Conservation (phyloP, 2,329 filamentous ascomycete species). For the Aspergillus quadrilineatus region DNA sequence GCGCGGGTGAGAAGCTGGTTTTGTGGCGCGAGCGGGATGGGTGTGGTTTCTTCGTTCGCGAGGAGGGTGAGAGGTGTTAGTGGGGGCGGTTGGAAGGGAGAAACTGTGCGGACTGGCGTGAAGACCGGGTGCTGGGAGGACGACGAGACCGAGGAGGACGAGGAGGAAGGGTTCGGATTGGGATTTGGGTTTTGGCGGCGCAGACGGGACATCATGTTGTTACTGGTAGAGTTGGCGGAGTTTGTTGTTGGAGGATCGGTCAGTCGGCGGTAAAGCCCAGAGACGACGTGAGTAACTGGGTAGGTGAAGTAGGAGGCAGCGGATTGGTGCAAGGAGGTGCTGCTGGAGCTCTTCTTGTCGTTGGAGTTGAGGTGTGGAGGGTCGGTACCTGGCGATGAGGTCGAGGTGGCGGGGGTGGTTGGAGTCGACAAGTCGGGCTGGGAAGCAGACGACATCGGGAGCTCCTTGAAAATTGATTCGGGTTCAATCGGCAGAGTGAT, state of each 20-base stretch:
- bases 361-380: constrained; percentile 9
- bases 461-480: neutral
- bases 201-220: constrained; percentile 18
- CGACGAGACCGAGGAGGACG: constrained; percentile 48
- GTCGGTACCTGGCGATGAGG: constrained; percentile 23
- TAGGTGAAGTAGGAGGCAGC: constrained; percentile 51
- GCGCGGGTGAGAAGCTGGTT: constrained; percentile 63
- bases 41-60: constrained; percentile 55
- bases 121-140: constrained; percentile 36
- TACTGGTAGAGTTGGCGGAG: constrained; percentile 13
- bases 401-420: constrained; percentile 10
- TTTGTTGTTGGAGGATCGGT: constrained; percentile 39
- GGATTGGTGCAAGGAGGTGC: constrained; percentile 33
- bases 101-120: constrained; percentile 59
- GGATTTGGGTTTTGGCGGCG: constrained; percentile 8
- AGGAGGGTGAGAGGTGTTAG: constrained; percentile 74
- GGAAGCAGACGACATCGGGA: constrained; percentile 16
- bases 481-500: constrained; percentile 8
- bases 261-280: constrained; percentile 68
- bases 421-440: constrained; percentile 4
- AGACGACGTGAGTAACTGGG: constrained; percentile 54
- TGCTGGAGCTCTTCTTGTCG: constrained; percentile 9
- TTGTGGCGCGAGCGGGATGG: constrained; percentile 33
- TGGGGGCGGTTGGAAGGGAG: constrained; percentile 83
- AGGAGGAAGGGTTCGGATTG: constrained; percentile 17